phyloP scores from a whole-genome alignment of 257 asterid species.

The Przewalskia tangutica region DNA sequence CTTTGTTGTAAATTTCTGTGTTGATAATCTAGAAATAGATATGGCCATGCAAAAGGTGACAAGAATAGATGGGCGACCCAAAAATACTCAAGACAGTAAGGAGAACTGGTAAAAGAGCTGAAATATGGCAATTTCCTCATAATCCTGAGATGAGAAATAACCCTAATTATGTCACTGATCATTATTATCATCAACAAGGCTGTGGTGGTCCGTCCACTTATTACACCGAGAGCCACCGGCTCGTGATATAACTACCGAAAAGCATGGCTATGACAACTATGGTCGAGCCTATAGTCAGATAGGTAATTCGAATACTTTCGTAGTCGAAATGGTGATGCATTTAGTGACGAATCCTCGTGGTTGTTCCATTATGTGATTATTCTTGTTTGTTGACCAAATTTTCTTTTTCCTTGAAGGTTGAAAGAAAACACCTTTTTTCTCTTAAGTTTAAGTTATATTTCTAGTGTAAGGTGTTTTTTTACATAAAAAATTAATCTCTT shows the following conservation, averaged over 20 bases:
- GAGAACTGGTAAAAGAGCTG: constrained; percentile 61
- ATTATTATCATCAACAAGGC: constrained; percentile 16
- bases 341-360: constrained; percentile 55
- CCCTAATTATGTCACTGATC: constrained; percentile 21
- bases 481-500: no score
- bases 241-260: constrained; percentile 58
- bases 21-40: constrained; percentile 63
- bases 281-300: background rate
- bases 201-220: constrained; percentile 34
- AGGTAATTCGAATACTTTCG: constrained; percentile 33
- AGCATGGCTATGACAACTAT: constrained; percentile 56
- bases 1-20: constrained; percentile 19
- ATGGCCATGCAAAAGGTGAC: constrained; percentile 69
- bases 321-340: constrained; percentile 38
- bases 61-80: constrained; percentile 56
- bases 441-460: no score
- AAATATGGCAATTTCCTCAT: constrained; percentile 54
- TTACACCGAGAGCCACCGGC: constrained; percentile 30
- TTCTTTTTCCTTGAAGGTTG: no score
- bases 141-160: constrained; percentile 44
- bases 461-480: no score
- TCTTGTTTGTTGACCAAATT: no score
- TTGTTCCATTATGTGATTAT: constrained; percentile 45
- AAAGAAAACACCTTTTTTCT: no score
- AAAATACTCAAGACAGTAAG: constrained; percentile 54